Percentiles rank a stretch among this genome's conserved stretches.
phyloP scores from a whole-genome alignment of 768 basidiomycete species.

The Jaapia argillacea region DNA sequence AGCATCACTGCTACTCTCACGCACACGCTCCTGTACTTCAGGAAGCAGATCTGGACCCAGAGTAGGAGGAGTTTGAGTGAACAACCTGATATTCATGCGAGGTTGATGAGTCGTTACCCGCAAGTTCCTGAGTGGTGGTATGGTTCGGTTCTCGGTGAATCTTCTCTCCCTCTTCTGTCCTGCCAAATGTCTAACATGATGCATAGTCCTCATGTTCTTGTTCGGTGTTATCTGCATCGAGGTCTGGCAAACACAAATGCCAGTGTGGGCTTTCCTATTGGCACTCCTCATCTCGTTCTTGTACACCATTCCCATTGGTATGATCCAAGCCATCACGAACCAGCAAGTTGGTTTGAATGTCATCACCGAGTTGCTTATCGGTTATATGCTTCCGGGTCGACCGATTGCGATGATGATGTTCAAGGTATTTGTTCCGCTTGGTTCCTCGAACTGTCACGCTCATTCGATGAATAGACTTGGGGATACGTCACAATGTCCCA shows the following conservation, averaged over 20 bases:
- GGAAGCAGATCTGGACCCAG: conserved; percentile 71
- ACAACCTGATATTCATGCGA: conserved; percentile 81
- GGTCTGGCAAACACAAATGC: conserved; percentile 64
- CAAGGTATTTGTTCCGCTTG: too few species aligned
- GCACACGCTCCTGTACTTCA: conserved; percentile 66
- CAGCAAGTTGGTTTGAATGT: conserved; percentile 69
- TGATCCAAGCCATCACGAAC: conserved; percentile 68
- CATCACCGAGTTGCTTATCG: conserved; percentile 73
- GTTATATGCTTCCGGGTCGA: conserved; percentile 68
- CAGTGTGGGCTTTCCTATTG: conserved; percentile 65
- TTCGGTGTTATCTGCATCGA: conserved; percentile 62
- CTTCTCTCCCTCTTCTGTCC: background rate
- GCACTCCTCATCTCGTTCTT: conserved; percentile 47
- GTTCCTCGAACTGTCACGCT: too few species aligned
- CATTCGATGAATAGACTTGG: too few species aligned
- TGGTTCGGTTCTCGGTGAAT: conserved; percentile 40
- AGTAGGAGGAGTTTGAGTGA: conserved; percentile 61
- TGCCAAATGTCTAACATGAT: background rate
- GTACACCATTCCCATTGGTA: conserved; percentile 43
- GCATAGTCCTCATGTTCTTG: conserved; percentile 49
- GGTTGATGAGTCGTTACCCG: conserved; percentile 66
- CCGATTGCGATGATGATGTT: conserved; percentile 82
- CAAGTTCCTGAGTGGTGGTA: conserved; percentile 91
- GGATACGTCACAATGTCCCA: conserved; percentile 66
- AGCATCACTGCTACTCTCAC: conserved; percentile 65